These are phyloP conservation scores for Polyrhizophydium stewartii DNA, from an alignment of 371 early-diverging fungal genomes.

Conservation along the genomic window DNA sequence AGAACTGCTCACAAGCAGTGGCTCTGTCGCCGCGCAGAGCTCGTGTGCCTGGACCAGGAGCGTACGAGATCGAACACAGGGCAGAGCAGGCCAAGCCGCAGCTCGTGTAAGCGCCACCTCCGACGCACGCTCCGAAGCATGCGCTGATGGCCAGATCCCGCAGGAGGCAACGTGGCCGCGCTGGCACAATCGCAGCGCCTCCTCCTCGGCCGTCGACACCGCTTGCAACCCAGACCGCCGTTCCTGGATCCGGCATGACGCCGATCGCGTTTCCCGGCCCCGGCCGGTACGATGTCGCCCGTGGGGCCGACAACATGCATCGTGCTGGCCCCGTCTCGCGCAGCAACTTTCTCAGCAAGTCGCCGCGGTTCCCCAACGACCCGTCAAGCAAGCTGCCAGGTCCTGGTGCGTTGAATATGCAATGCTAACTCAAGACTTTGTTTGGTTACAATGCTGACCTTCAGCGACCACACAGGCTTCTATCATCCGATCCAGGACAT, in stretches of 20 bases:
- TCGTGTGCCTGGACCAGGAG: constrained; percentile 17
- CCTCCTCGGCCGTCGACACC: constrained; percentile 3
- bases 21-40: not conserved
- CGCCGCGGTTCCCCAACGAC: not conserved
- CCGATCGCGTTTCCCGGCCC: constrained; percentile 20
- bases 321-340: constrained; percentile 1
- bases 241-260: constrained; percentile 13
- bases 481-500: constrained; percentile 24
- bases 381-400: not conserved
- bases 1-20: too few relatives aligned
- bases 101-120: too few relatives aligned
- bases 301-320: constrained; percentile 2
- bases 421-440: too few relatives aligned
- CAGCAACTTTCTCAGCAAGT: constrained; percentile 10
- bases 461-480: constrained; percentile 19
- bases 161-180: not conserved
- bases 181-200: not conserved
- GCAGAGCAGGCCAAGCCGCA: too few relatives aligned
- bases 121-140: too few relatives aligned
- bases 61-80: constrained; percentile 11
- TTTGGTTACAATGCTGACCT: too few relatives aligned
- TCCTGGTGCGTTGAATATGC: not conserved
- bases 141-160: too few relatives aligned
- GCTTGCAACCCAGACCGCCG: constrained; percentile 6
- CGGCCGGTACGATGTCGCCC: constrained; percentile 18